Conservation (phyloP, 257 asterid genomes). For the Capsicum baccatum region DNA sequence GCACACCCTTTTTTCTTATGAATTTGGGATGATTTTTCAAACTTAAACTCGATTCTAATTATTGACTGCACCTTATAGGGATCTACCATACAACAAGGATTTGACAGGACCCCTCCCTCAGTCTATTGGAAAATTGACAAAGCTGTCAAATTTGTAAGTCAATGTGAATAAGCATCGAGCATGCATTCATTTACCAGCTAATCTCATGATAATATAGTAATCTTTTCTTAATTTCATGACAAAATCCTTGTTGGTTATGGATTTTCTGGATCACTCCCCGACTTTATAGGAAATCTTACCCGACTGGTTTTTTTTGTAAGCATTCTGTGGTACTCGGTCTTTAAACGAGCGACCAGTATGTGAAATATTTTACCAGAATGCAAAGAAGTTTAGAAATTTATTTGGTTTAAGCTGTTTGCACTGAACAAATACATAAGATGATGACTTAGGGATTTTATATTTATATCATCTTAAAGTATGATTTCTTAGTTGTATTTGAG, state of each 20-base stretch:
- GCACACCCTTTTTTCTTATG: neutral
- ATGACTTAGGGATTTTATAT: too few relatives aligned
- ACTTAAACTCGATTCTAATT: constrained; percentile 14
- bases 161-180: neutral
- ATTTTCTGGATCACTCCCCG: constrained; percentile 72
- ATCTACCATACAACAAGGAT: constrained; percentile 74
- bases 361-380: too few relatives aligned
- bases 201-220: neutral
- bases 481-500: too few relatives aligned
- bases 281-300: constrained; percentile 69
- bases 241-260: constrained; percentile 81
- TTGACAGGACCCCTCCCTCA: constrained; percentile 71
- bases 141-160: constrained; percentile 79
- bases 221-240: constrained; percentile 37
- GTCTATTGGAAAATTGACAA: constrained; percentile 60
- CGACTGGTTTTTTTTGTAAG: constrained; percentile 73
- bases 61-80: constrained; percentile 50
- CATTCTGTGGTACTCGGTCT: constrained; percentile 12
- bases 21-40: neutral
- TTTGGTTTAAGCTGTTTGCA: too few relatives aligned
- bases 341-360: neutral
- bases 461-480: too few relatives aligned
- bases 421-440: too few relatives aligned
- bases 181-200: constrained; percentile 7
- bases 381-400: too few relatives aligned